Conservation (phyloP, 352 stramenopile genomes). For the Globisporangium camurandrum region DNA sequence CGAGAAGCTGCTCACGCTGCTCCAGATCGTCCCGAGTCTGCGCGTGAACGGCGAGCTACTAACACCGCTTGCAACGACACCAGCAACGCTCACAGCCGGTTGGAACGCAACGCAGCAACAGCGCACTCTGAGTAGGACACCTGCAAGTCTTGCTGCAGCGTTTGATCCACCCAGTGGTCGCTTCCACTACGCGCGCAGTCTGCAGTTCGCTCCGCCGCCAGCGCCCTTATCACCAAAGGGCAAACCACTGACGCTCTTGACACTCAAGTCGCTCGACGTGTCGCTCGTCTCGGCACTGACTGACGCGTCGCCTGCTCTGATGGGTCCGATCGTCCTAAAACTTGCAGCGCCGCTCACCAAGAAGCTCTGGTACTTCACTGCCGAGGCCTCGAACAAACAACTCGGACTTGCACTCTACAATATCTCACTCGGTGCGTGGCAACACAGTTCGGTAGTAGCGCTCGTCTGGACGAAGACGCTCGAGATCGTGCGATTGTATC, state of each 20-base stretch:
- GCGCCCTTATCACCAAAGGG: no score
- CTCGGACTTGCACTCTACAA: constrained; percentile 49
- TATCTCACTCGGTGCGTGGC: constrained; percentile 26
- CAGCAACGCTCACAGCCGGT: constrained; percentile 11
- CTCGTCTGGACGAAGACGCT: constrained; percentile 37
- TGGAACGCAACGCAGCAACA: constrained; percentile 12
- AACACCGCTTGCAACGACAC: constrained; percentile 8
- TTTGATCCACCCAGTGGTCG: constrained; percentile 20
- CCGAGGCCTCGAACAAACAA: constrained; percentile 23
- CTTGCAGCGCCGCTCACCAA: constrained; percentile 7
- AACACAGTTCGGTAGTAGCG: constrained; percentile 33
- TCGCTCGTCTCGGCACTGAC: constrained; percentile 14
- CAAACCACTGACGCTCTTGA: constrained; percentile 22
- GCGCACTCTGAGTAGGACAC: not conserved
- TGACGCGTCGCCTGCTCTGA: constrained; percentile 6
- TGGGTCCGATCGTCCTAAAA: constrained; percentile 7
- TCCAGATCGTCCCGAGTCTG: constrained; percentile 25
- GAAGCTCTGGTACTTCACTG: constrained; percentile 30
- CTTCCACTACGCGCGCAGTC: constrained; percentile 28
- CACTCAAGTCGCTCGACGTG: constrained; percentile 20
- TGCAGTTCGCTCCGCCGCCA: constrained; percentile 21
- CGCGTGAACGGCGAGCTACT: constrained; percentile 34
- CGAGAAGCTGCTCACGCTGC: constrained; percentile 25
- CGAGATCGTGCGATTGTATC: constrained; percentile 34
- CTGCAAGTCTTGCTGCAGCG: not conserved